These are phyloP conservation scores for Fusarium agapanthi DNA, from an alignment of 2,329 filamentous ascomycete species.

Conservation along the genomic window DNA sequence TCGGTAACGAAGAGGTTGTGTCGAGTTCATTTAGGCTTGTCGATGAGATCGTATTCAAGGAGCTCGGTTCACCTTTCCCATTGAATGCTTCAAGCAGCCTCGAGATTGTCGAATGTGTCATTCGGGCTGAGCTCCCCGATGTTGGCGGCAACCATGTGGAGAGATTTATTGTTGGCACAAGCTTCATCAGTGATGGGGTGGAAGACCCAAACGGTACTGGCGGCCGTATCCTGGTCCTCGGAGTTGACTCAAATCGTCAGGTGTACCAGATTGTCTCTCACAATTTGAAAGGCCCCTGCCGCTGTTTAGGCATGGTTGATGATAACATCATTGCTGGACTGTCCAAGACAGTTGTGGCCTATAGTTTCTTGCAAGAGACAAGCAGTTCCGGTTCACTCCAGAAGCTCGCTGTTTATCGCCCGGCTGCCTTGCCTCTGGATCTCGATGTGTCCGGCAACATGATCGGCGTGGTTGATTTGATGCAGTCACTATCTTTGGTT, in stretches of 20 bases:
- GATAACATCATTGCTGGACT: constrained; percentile 85
- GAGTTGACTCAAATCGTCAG: constrained; percentile 77
- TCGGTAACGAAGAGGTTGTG: constrained; percentile 76
- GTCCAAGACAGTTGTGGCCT: constrained; percentile 82
- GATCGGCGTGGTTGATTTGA: constrained; percentile 89
- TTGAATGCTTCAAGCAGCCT: constrained; percentile 59
- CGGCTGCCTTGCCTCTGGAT: constrained; percentile 85
- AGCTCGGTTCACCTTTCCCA: constrained; percentile 73
- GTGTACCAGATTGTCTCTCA: constrained; percentile 77
- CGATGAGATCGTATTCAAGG: constrained; percentile 87
- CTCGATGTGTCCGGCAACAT: constrained; percentile 76
- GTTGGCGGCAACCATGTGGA: constrained; percentile 68
- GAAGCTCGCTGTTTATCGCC: constrained; percentile 80
- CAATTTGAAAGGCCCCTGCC: constrained; percentile 80
- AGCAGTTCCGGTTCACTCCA: constrained; percentile 66
- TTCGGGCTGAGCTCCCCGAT: constrained; percentile 76
- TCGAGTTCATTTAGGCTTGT: constrained; percentile 86
- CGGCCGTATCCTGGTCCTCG: constrained; percentile 85
- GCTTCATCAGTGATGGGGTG: constrained; percentile 71
- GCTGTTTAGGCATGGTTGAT: constrained; percentile 77
- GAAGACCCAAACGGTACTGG: constrained; percentile 57
- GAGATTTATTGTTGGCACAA: constrained; percentile 91
- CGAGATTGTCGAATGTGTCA: constrained; percentile 87
- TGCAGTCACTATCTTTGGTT: constrained; percentile 88
- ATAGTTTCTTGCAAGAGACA: constrained; percentile 64